Evolutionary conservation across 2,329 filamentous ascomycete species (phyloP).

Genomic region (Aspergillus tubingensis): DNA sequence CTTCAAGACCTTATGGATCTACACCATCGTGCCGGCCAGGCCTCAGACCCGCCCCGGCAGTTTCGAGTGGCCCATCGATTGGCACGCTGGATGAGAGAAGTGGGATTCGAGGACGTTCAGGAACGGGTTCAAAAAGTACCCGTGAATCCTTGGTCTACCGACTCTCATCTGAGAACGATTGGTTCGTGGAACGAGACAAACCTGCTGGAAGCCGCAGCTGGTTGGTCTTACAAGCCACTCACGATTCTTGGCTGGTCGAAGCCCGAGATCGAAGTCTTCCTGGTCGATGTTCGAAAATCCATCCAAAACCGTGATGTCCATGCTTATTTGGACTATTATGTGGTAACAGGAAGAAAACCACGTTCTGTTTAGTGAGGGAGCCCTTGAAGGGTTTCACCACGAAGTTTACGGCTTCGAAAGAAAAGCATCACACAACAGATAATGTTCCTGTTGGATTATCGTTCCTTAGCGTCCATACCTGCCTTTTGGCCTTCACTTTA

Average conservation of each 20-base stretch:
- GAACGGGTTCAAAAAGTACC: slow-evolving; percentile 57
- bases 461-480: background rate
- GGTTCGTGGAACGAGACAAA: slow-evolving; percentile 54
- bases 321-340: slow-evolving; percentile 43
- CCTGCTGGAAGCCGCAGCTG: slow-evolving; percentile 46
- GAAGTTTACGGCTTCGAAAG: background rate
- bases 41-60: slow-evolving; percentile 46
- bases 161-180: slow-evolving; percentile 49
- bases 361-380: slow-evolving; percentile 19
- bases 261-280: slow-evolving; percentile 49
- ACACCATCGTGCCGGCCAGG: slow-evolving; percentile 47
- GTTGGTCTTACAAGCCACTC: slow-evolving; percentile 49
- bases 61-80: slow-evolving; percentile 57
- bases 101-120: slow-evolving; percentile 60
- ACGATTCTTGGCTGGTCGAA: slow-evolving; percentile 46
- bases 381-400: slow-evolving; percentile 11
- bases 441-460: background rate
- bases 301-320: slow-evolving; percentile 45
- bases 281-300: slow-evolving; percentile 46
- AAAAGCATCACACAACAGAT: background rate
- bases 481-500: background rate
- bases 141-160: slow-evolving; percentile 54
- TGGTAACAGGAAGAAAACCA: slow-evolving; percentile 42
- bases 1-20: slow-evolving; percentile 54
- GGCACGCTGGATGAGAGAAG: slow-evolving; percentile 56